These are phyloP conservation scores for Hypoxylon cercidicola DNA, from an alignment of 495 filamentous ascomycete genomes.

Conservation along the genomic window DNA sequence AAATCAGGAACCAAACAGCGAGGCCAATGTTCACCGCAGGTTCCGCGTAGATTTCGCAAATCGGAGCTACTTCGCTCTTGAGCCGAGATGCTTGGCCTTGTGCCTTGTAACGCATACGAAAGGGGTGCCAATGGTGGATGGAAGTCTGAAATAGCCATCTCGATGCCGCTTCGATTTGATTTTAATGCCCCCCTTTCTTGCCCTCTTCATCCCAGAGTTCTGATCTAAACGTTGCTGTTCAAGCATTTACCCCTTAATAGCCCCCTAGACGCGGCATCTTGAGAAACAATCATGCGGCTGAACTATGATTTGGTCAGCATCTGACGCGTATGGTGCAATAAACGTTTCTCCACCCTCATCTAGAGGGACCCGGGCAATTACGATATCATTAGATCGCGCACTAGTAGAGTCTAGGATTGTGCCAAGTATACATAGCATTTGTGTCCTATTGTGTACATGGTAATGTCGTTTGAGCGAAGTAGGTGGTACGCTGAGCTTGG, in stretches of 20 bases:
- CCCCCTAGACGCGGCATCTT: too few species aligned
- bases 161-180: background rate
- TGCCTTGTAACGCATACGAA: too few species aligned
- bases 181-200: background rate
- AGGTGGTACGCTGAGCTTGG: background rate
- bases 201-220: background rate
- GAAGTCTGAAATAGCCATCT: background rate
- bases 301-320: background rate
- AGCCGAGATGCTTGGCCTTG: background rate
- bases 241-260: too few species aligned
- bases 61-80: background rate
- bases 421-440: background rate
- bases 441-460: background rate
- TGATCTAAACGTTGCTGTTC: conserved; percentile 2
- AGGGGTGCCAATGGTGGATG: too few species aligned
- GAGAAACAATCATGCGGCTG: background rate
- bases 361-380: too few species aligned
- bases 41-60: background rate
- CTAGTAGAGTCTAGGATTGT: background rate
- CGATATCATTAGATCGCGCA: too few species aligned
- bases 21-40: background rate
- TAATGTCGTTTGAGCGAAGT: background rate
- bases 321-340: background rate
- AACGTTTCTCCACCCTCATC: background rate
- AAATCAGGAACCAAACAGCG: background rate